Evolutionary conservation across 176 grass and related monocot species (phyloP).

Genomic region (Carex littledalei): DNA sequence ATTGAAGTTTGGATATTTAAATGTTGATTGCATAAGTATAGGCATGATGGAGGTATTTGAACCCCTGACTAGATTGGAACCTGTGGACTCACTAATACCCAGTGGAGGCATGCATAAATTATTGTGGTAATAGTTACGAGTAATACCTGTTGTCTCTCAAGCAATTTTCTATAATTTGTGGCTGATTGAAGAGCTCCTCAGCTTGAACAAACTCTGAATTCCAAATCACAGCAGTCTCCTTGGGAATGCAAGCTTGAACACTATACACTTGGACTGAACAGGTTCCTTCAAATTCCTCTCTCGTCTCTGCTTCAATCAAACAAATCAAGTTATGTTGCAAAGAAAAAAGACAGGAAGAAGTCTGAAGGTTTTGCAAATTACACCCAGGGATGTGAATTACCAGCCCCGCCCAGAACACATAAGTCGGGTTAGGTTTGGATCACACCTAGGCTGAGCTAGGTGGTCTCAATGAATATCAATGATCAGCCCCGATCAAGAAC

Average conservation of each 20-base stretch:
- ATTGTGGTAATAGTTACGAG: neutral
- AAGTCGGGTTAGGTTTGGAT: neutral
- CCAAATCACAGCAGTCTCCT: conserved; percentile 87
- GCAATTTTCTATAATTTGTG: conserved; percentile 68
- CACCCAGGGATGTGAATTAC: neutral
- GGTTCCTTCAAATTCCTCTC: conserved; percentile 55
- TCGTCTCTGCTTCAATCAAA: conserved; percentile 46
- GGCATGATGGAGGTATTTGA: neutral
- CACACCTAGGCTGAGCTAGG: neutral
- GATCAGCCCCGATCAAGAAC: no score
- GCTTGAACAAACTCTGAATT: conserved; percentile 93
- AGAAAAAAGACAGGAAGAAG: neutral
- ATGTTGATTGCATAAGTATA: conserved; percentile 31
- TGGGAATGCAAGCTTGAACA: conserved; percentile 78
- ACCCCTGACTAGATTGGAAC: neutral
- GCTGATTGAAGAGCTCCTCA: conserved; percentile 78
- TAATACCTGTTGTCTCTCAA: conserved; percentile 90
- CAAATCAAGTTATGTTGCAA: conserved; percentile 1
- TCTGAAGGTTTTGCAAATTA: neutral
- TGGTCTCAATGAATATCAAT: neutral
- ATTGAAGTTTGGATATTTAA: conserved; percentile 8
- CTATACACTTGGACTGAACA: conserved; percentile 91
- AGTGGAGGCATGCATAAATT: neutral
- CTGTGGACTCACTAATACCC: neutral
- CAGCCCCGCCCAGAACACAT: neutral